phyloP scores from a whole-genome alignment of 768 basidiomycete genomes.

The Boletus barrowsii region DNA sequence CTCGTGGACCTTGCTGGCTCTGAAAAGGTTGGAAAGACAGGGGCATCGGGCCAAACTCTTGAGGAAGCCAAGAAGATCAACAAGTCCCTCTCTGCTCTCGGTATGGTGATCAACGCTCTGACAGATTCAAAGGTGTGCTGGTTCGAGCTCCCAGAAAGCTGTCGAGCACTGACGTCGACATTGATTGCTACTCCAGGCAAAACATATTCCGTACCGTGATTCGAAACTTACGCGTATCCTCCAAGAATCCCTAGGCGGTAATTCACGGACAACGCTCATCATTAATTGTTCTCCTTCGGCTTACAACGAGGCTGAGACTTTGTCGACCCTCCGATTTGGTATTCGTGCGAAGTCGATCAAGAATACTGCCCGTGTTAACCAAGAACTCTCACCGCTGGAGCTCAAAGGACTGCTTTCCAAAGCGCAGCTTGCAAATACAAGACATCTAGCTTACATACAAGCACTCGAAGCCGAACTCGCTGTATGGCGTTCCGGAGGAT shows the following conservation, averaged over 20 bases:
- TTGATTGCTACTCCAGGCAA: conserved; percentile 53
- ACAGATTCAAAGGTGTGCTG: conserved; percentile 86
- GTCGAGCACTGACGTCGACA: conserved; percentile 3
- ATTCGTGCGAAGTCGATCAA: conserved; percentile 99
- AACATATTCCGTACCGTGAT: conserved; percentile 97
- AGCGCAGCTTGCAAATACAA: conserved; percentile 80
- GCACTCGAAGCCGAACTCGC: conserved; percentile 88
- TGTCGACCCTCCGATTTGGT: conserved; percentile 97
- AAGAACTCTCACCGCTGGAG: conserved; percentile 93
- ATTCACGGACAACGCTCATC: conserved; percentile 94
- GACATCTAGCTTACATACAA: conserved; percentile 82
- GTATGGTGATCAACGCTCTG: conserved; percentile 99
- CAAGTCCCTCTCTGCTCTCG: conserved; percentile 94
- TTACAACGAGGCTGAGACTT: conserved; percentile 95
- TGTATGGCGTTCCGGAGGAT: conserved; percentile 84
- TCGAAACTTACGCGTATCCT: conserved; percentile 98
- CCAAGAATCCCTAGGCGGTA: conserved; percentile 97
- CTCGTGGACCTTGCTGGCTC: conserved; percentile 98
- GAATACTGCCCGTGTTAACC: conserved; percentile 98
- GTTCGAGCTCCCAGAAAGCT: not conserved
- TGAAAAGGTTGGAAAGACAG: conserved; percentile 99
- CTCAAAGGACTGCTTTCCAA: conserved; percentile 91
- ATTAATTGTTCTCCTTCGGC: conserved; percentile 99
- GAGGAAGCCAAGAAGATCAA: conserved; percentile 99
- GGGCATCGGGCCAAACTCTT: conserved; percentile 96